These are phyloP conservation scores for Gamarada debralockiae DNA, from an alignment of 495 filamentous ascomycete species.

Conservation along the genomic window DNA sequence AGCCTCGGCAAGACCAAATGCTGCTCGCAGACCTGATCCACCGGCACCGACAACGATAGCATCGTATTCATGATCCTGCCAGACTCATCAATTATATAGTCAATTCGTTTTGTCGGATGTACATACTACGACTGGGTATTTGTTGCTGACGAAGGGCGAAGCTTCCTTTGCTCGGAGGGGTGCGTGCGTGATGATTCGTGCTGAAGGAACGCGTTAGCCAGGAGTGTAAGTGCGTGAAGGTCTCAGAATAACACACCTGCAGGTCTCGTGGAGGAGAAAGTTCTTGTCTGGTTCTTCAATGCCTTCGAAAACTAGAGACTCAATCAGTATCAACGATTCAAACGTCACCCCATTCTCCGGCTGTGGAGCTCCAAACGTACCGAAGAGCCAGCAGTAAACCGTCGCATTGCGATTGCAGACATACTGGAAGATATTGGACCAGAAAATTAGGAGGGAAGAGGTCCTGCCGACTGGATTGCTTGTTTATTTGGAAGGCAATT, in stretches of 20 bases:
- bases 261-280: constrained; percentile 82
- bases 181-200: constrained; percentile 76
- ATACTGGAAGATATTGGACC: constrained; percentile 11
- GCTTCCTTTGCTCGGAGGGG: constrained; percentile 91
- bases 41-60: constrained; percentile 94
- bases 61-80: constrained; percentile 73
- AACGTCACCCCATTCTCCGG: neutral
- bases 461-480: neutral
- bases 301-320: constrained; percentile 41
- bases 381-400: constrained; percentile 24
- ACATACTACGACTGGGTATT: constrained; percentile 91
- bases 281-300: constrained; percentile 52
- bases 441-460: constrained; percentile 14
- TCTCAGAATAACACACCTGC: constrained; percentile 59
- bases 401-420: constrained; percentile 29
- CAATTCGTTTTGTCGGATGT: constrained; percentile 6
- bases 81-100: constrained; percentile 7
- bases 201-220: constrained; percentile 34
- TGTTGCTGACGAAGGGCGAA: constrained; percentile 72
- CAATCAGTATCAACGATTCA: constrained; percentile 10
- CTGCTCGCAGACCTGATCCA: constrained; percentile 89
- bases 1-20: constrained; percentile 94
- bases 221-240: constrained; percentile 28
- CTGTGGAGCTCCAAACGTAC: constrained; percentile 12
- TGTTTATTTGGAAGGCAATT: constrained; percentile 4